Evolutionary conservation across 352 stramenopile genomes (phyloP), one percentile per base, ranked within the genome.

Genomic region (Pythium pectinolyticum): DNA sequence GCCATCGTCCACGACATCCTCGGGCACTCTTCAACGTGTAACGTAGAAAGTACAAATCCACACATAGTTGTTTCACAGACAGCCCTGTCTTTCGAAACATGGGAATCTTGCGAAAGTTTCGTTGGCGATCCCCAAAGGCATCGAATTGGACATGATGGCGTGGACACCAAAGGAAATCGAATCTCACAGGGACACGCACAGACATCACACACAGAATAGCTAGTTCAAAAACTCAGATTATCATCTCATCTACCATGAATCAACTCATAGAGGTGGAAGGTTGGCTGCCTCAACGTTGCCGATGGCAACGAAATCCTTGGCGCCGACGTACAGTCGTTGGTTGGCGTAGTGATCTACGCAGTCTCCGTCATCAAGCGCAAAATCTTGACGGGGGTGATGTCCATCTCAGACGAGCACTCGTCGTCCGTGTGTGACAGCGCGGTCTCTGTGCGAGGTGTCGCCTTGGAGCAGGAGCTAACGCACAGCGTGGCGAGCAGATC

Each of bases 171-270:
- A n/a, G n/a, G n/a, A 31, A 50, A 34, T 20, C n/a, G n/a, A n/a
- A n/a, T 50, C 25, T 50, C 43, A 50, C 43, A 50, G 43, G 43
- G 34, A 3, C 4, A 22, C 3, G 3, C 43, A 28, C 31, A 25
- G 4, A 50, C 19, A 32, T 17, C 14, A 50, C 43, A 50, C 19
- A 5, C n/a, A 50, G 24, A 8, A 34, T 34, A 25, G 24, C 25
- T 50, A 4, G 22, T 30, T 48, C 43, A 32, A 20, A 5, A 50
- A 50, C 31, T 34, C 43, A 50, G 43, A 50, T 50, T 50, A 14
- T 5, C 24, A 25, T 50, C 43, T 50, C 43, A 50, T 34, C 43
- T 34, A 50, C 43, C 34, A 50, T 34, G 43, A 50, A 50, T 50
- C 14, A 34, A n/a, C 22, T 50, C 43, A 50, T 50, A 50, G 43